Evolutionary conservation across 2,329 filamentous ascomycete species (phyloP).

Genomic region (Aspergillus novofumigatus): DNA sequence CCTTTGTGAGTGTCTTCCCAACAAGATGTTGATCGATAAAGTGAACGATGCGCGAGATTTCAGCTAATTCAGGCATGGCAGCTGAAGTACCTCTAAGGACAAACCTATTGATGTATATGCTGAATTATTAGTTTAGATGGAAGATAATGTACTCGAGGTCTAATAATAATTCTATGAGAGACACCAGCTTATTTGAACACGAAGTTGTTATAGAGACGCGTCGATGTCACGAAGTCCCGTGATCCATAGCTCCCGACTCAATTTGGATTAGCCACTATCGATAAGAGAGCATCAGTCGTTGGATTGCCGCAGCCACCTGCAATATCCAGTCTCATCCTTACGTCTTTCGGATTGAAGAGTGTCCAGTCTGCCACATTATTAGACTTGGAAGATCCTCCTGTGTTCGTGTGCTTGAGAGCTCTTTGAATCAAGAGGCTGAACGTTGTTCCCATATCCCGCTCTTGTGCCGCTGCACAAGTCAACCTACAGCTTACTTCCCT

Average conservation of each 20-base stretch:
- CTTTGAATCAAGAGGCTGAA: neutral
- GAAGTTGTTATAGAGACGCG: conserved; percentile 11
- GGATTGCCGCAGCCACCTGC: neutral
- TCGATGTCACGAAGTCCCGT: conserved; percentile 26
- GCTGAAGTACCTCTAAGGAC: neutral
- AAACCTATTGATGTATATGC: neutral
- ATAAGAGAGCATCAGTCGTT: neutral
- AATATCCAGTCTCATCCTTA: neutral
- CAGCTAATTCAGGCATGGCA: conserved; percentile 47
- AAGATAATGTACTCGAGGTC: neutral
- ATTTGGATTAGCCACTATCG: neutral
- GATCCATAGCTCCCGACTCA: conserved; percentile 6
- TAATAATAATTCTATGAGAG: neutral
- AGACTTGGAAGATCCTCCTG: neutral
- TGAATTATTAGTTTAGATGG: neutral
- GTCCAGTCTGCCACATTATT: neutral
- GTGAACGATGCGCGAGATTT: conserved; percentile 81
- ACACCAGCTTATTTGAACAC: neutral
- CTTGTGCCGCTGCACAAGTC: neutral
- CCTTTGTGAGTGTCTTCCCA: conserved; percentile 70
- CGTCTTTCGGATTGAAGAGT: neutral
- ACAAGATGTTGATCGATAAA: conserved; percentile 80
- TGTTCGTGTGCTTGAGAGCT: neutral
- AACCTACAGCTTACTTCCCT: neutral
- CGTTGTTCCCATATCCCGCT: neutral